A percentile compares a stretch with the other conserved stretches of the same genome.
phyloP scores from a whole-genome alignment of 768 basidiomycete genomes.

The Suillus paluster region DNA sequence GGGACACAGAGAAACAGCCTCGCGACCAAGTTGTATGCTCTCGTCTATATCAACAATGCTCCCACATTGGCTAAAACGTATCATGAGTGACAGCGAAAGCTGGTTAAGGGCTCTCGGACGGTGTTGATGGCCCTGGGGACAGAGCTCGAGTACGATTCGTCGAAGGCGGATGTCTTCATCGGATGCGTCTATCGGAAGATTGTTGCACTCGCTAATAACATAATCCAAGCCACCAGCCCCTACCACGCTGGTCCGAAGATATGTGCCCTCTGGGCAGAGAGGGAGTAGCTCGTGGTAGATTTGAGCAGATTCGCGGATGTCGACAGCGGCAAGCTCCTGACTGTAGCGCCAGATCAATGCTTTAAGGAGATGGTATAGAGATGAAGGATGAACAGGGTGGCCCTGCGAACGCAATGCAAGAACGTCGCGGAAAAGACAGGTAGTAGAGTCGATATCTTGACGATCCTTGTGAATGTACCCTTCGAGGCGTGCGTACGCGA shows the following conservation, averaged over 20 bases:
- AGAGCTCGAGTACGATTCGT: not conserved
- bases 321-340: no score
- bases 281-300: not conserved
- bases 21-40: not conserved
- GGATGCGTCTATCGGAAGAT: not conserved
- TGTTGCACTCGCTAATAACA: not conserved
- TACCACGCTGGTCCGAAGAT: not conserved
- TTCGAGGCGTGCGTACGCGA: slow-evolving; percentile 12
- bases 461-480: not conserved
- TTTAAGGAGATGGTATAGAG: not conserved
- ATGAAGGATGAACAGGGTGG: not conserved
- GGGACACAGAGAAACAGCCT: not conserved
- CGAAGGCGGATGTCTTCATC: not conserved
- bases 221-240: not conserved
- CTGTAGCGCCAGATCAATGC: no score
- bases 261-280: not conserved
- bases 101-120: not conserved
- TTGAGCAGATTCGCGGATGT: not conserved
- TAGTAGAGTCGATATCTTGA: not conserved
- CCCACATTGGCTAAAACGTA: not conserved
- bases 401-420: not conserved
- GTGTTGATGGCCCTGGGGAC: not conserved
- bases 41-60: not conserved
- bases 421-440: not conserved
- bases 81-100: not conserved